Evolutionary conservation across 441 rosid species (phyloP).

Genomic region (Adansonia madagascariensis): DNA sequence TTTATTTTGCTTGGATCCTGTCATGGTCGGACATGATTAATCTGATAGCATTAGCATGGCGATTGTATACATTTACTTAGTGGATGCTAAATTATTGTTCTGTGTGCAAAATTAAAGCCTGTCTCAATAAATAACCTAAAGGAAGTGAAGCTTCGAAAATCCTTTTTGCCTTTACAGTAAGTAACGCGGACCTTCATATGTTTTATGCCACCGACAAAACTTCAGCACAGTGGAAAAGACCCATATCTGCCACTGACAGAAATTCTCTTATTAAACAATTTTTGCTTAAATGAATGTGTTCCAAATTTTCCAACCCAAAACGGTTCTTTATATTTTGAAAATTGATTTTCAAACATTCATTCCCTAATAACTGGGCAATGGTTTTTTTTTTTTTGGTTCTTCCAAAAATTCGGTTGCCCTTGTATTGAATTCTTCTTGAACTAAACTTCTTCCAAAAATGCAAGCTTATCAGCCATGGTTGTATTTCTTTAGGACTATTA

Average conservation of each 20-base stretch:
- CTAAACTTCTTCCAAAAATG: not conserved
- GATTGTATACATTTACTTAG: not conserved
- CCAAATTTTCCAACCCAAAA: not conserved
- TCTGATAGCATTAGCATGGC: not conserved
- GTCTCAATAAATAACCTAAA: not conserved
- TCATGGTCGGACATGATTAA: slow-evolving; percentile 1
- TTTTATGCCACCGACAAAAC: slow-evolving; percentile 42
- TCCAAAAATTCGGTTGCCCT: not conserved
- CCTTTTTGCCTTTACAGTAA: not conserved
- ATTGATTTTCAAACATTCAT: not conserved
- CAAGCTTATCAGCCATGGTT: not conserved
- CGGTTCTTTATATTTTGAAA: not conserved
- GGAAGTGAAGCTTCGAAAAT: slow-evolving; percentile 9
- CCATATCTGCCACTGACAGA: not conserved
- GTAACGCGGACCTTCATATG: slow-evolving; percentile 12
- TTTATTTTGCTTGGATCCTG: not conserved
- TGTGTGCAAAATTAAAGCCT: not conserved
- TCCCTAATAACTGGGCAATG: not conserved
- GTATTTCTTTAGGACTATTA: not conserved
- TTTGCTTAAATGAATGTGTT: not conserved
- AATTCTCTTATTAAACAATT: not conserved
- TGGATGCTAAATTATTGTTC: not conserved
- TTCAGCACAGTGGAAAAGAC: slow-evolving; percentile 16
- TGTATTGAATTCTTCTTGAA: not conserved
- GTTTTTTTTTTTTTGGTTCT: not conserved